Evolutionary conservation across 768 basidiomycete species (phyloP).

Genomic region (Lyophyllum decastes): DNA sequence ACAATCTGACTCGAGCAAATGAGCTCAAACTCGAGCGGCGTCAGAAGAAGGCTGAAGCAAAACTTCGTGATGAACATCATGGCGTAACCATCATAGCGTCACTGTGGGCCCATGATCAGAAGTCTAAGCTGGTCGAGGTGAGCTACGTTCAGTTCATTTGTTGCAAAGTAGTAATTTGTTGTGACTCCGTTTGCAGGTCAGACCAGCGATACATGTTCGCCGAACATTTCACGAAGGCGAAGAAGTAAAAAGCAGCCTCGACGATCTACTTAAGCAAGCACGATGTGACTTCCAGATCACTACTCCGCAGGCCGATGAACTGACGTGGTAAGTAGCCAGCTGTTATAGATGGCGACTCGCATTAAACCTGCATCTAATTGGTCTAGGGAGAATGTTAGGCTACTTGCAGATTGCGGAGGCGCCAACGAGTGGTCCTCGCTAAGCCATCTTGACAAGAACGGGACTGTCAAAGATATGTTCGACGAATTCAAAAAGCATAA

Average conservation of each 20-base stretch:
- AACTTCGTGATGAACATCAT: background rate
- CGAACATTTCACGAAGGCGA: background rate
- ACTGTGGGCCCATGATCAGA: background rate
- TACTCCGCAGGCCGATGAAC: background rate
- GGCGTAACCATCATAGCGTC: background rate
- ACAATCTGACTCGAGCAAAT: background rate
- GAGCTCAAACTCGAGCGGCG: background rate
- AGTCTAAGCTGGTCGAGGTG: background rate
- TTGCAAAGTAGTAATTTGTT: background rate
- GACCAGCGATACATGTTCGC: background rate
- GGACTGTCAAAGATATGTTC: background rate
- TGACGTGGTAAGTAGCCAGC: background rate
- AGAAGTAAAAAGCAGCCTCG: background rate
- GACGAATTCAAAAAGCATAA: background rate
- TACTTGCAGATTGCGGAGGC: background rate
- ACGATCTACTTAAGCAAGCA: background rate
- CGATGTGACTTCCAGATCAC: too few relatives aligned
- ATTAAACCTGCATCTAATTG: background rate
- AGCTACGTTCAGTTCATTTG: background rate
- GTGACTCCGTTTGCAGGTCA: too few relatives aligned
- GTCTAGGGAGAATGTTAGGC: background rate
- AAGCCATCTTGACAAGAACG: background rate
- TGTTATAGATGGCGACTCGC: too few relatives aligned
- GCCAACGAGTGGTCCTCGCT: slow-evolving; percentile 2
- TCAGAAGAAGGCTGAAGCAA: background rate